phyloP scores from a whole-genome alignment of 2,329 filamentous ascomycete genomes.

The Botrytis pseudocinerea region DNA sequence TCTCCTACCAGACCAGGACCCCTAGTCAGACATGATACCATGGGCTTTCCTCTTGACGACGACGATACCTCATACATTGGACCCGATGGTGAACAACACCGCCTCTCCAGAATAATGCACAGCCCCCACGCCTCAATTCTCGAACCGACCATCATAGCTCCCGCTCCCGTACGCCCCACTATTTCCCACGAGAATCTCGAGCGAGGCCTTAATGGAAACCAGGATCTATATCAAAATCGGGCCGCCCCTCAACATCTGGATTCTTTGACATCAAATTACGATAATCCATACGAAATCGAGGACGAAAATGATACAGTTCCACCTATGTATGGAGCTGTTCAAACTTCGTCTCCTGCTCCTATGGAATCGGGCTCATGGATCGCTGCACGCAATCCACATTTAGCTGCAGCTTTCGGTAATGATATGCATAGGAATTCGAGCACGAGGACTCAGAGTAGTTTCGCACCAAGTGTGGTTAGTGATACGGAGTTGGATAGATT shows the following conservation, averaged over 20 bases:
- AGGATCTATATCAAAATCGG: neutral
- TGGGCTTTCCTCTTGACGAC: constrained; percentile 32
- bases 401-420: neutral
- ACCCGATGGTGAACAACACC: constrained; percentile 12
- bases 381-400: neutral
- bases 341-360: neutral
- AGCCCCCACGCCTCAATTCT: constrained; percentile 12
- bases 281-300: neutral
- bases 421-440: constrained; percentile 27
- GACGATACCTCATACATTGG: constrained; percentile 19
- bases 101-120: constrained; percentile 2
- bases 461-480: constrained; percentile 31
- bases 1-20: neutral
- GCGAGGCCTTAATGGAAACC: neutral
- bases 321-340: neutral
- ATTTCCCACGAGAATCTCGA: constrained; percentile 11
- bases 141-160: constrained; percentile 10
- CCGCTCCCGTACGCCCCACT: constrained; percentile 9
- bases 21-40: constrained; percentile 28
- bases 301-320: neutral
- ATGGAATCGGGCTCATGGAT: constrained; percentile 6
- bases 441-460: constrained; percentile 30
- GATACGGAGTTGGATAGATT: constrained; percentile 34
- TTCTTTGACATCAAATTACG: neutral
- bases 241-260: neutral